Evolutionary conservation across 129 eudicot species (phyloP), one percentile per base, ranked within the genome.

Genomic region (Glebionis coronaria): DNA sequence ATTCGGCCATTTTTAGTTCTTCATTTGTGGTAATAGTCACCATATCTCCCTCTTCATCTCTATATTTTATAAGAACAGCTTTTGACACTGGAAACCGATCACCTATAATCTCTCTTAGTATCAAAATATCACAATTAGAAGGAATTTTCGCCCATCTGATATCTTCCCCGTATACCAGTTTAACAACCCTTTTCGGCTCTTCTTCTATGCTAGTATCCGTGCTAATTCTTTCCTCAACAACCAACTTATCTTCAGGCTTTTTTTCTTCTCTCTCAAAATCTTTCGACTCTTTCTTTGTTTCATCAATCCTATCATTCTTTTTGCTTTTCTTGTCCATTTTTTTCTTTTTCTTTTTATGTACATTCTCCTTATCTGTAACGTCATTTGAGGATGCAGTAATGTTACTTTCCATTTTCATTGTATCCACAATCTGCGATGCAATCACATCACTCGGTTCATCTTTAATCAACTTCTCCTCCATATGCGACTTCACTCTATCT

Each of bases 91-190:
- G 95, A 61, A 84, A 94, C 9, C 97, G 85, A 42, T 89, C 95
- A 25, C 65, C 56, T 67, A 94, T 75, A 15, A 87, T 84, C 71
- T 94, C 95, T 70, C 97, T 81, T 63, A 89, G 61, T 69, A 73
- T 82, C 53, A 84, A 42, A 65, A 94, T 72, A 65, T 77, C 78
- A 78, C 99, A 86, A 71, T 72, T 70, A 10, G 61, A 27, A 18
- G 99, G 99, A 63, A 86, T 64, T 64, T 89, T 81, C 0, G 99
- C 93, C 90, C 95, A 94, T 63, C 99, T 84, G 66, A 94, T 94
- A 77, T 94, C 99, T 58, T 94, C 99, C 42, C 91, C 96, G 40
- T 76, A 86, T 20, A 94, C 97, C 68, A 94, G 56, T 72, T 94
- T 94, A 55, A 89, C 83, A 19, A 81, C 70, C 65, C 87, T 82